Evolutionary conservation across 164 flowering plant species (phyloP).

Genomic region (Amborella trichopoda): DNA sequence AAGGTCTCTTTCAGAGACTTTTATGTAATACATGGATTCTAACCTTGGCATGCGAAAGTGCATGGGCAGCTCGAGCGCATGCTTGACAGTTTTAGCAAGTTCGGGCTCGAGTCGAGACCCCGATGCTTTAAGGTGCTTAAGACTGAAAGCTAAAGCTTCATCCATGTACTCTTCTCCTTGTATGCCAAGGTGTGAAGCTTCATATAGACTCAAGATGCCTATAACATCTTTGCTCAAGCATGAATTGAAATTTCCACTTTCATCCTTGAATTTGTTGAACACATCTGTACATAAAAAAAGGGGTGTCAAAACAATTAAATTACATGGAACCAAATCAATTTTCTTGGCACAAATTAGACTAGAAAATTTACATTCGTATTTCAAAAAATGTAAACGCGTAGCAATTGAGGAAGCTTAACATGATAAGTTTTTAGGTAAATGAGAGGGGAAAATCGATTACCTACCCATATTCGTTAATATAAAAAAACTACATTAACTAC

Average conservation of each 20-base stretch:
- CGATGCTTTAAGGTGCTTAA: slow-evolving; percentile 2
- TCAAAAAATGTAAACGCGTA: not conserved
- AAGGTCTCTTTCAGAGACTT: too few species aligned
- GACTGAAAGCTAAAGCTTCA: slow-evolving; percentile 8
- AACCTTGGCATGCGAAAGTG: slow-evolving; percentile 13
- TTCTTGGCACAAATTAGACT: too few species aligned
- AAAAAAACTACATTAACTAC: too few species aligned
- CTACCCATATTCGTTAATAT: too few species aligned
- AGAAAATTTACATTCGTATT: not conserved
- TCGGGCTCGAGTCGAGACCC: not conserved
- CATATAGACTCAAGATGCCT: slow-evolving; percentile 16
- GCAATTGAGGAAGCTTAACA: too few species aligned
- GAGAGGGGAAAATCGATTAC: too few species aligned
- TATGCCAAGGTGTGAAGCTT: slow-evolving; percentile 13
- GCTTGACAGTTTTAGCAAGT: slow-evolving; percentile 6
- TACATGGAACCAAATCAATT: too few species aligned
- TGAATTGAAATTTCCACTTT: not conserved
- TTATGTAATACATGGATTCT: slow-evolving; percentile 22
- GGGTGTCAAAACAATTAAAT: not conserved
- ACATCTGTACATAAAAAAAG: slow-evolving; percentile 14
- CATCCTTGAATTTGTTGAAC: slow-evolving; percentile 7
- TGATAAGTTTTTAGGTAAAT: not conserved
- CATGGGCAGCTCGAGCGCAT: slow-evolving; percentile 19
- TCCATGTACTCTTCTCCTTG: slow-evolving; percentile 14
- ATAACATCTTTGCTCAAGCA: slow-evolving; percentile 1